Base-by-base conservation (phyloP, 139 green algal species). In the Chlorella sp. region DNA sequence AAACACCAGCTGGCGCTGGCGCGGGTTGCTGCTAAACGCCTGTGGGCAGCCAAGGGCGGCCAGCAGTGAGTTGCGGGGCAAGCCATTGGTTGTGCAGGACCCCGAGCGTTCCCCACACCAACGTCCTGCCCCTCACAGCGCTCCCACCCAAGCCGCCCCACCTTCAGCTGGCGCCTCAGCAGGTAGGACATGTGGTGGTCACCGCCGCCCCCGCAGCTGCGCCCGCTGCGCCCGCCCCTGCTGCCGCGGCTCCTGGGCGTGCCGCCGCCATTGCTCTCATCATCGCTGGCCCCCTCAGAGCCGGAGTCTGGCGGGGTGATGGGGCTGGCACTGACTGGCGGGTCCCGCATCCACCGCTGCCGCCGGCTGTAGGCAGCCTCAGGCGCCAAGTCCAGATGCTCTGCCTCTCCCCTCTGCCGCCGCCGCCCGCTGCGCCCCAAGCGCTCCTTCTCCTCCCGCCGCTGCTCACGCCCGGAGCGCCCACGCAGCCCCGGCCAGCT, bases 151-250 rank as follows among this genome's bases (percentile, higher is more conserved):
- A 51, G 48, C 13, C 40, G 72, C 30, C 46, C 0, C 69, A 80
- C 81, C 81, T 85, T 85, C 51, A 85, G 68, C 81, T 80, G 81
- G 22, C 81, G 68, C 26, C 69, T 51, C 13, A 85, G 24, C 36
- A 78, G 81, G 51, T 60, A 58, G 2, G 41, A 22, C 58, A 85
- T 67, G n/a, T 48, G 24, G 11, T 68, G n/a, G 26, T 84, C 44
- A 3, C 14, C 8, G 17, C 80, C 19, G 51, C 75, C 75, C n/a
- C n/a, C n/a, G n/a, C n/a, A n/a, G n/a, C n/a, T n/a, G 36, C 54
- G 17, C 32, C 54, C 34, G 0, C 36, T 6, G 43, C 72, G 19
- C 43, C 67, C 36, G 32, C 64, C 64, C 5, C 78, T 54, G 40
- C 22, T 40, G 72, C 72, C 41, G 22, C 72, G 26, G 11, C 72